Evolutionary conservation across 225 moss, liverwort and hornwort species (phyloP).

Genomic region (Neckera pumila): DNA sequence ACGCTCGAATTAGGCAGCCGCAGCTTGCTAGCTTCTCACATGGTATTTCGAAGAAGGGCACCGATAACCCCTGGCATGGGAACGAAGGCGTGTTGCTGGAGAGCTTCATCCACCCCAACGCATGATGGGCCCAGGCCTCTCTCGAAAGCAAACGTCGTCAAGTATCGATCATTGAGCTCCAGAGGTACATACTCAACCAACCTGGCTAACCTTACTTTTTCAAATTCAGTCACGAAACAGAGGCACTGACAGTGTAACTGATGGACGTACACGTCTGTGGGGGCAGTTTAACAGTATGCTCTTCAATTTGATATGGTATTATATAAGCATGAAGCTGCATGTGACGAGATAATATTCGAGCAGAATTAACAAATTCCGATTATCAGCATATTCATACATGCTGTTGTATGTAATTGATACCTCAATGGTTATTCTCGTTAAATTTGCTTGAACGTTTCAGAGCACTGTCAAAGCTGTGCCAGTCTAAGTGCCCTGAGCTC

Average conservation of each 20-base stretch:
- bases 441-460: neutral
- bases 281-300: neutral
- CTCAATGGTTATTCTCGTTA: neutral
- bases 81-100: neutral
- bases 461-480: neutral
- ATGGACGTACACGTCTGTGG: neutral
- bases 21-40: neutral
- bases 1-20: neutral
- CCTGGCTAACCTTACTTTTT: neutral
- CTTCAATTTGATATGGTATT: neutral
- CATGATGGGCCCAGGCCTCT: slow-evolving; percentile 17
- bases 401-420: neutral
- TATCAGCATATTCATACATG: too few relatives aligned
- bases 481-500: neutral
- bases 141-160: neutral
- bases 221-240: neutral
- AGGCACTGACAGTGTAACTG: neutral
- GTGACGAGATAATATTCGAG: too few relatives aligned
- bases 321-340: neutral
- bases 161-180: neutral
- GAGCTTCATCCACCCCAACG: neutral
- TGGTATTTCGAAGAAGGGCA: neutral
- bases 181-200: neutral
- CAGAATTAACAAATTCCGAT: neutral
- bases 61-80: slow-evolving; percentile 6